Conservation (phyloP, 2,329 filamentous ascomycete genomes). For the Aspergillus latus region DNA sequence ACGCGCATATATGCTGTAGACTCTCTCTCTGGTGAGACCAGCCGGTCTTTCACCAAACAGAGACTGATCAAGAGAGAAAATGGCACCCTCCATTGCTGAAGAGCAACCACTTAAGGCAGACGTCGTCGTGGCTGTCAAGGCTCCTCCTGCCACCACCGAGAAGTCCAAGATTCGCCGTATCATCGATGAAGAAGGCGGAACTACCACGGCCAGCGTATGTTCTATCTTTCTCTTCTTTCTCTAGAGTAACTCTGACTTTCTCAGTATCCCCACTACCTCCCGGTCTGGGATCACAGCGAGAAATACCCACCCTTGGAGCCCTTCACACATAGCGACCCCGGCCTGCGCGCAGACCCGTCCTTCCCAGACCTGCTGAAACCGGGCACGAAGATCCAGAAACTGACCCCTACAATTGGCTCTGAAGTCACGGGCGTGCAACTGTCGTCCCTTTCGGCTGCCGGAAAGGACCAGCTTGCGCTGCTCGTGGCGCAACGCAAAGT, state of each 20-base stretch:
- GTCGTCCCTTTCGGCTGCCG: conserved; percentile 29
- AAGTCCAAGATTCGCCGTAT: conserved; percentile 21
- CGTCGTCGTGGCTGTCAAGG: conserved; percentile 18
- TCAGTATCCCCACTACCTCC: conserved; percentile 30
- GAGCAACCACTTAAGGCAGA: conserved; percentile 1
- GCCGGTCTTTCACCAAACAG: too few species aligned
- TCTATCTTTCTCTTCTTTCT: not conserved
- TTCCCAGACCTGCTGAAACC: conserved; percentile 43
- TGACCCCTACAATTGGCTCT: conserved; percentile 36
- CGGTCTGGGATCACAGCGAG: conserved; percentile 24
- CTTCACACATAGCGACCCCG: conserved; percentile 45
- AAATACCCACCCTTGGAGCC: conserved; percentile 42
- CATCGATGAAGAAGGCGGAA: conserved; percentile 27
- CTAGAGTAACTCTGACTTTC: not conserved
- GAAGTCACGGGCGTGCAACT: conserved; percentile 37
- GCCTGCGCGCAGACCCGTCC: conserved; percentile 43
- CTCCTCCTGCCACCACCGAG: not conserved
- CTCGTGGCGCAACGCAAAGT: conserved; percentile 38
- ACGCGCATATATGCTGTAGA: too few species aligned
- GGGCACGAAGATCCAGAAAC: conserved; percentile 26
- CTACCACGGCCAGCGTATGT: conserved; percentile 25
- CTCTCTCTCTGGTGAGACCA: too few species aligned
- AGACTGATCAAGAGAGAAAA: not conserved
- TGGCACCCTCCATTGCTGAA: conserved; percentile 25
- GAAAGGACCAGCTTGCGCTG: conserved; percentile 35